Conservation (phyloP, 768 basidiomycete species). For the Rhodotorula graminis region DNA sequence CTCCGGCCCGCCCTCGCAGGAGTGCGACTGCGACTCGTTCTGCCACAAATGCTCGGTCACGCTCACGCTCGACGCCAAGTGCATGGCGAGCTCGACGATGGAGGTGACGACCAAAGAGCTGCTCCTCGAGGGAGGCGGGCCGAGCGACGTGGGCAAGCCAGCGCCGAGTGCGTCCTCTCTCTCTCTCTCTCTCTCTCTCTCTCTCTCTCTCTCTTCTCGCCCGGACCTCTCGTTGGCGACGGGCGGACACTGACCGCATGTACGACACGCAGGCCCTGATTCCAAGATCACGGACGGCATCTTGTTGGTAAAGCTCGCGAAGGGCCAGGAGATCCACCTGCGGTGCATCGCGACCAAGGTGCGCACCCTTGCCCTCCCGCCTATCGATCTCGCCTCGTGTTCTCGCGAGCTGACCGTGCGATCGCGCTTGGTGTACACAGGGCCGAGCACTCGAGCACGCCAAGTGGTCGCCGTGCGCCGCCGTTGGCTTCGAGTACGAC, state of each 20-base stretch:
- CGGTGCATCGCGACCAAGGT: constrained; percentile 91
- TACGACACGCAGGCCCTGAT: constrained; percentile 10
- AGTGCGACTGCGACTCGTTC: constrained; percentile 79
- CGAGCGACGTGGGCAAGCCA: constrained; percentile 35
- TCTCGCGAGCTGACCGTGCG: no score
- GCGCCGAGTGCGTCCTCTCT: constrained; percentile 27
- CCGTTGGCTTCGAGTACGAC: constrained; percentile 94
- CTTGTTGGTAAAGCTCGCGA: constrained; percentile 83
- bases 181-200: neutral
- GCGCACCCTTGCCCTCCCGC: constrained; percentile 23
- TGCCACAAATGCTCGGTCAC: constrained; percentile 83
- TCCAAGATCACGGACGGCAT: constrained; percentile 48
- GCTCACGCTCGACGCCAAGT: constrained; percentile 70
- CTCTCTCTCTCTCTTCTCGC: neutral
- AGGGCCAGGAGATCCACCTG: constrained; percentile 83
- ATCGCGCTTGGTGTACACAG: constrained; percentile 49
- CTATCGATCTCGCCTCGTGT: no score
- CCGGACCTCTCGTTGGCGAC: no score
- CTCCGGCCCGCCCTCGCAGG: constrained; percentile 52
- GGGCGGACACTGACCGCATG: no score
- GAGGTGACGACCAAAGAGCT: constrained; percentile 81
- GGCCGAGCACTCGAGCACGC: constrained; percentile 98
- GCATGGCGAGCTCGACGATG: constrained; percentile 64
- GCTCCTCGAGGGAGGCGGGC: constrained; percentile 28
- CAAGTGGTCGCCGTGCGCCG: constrained; percentile 96